These are phyloP conservation scores for Andrographis paniculata DNA, from an alignment of 305 asterid genomes.

Conservation along the genomic window DNA sequence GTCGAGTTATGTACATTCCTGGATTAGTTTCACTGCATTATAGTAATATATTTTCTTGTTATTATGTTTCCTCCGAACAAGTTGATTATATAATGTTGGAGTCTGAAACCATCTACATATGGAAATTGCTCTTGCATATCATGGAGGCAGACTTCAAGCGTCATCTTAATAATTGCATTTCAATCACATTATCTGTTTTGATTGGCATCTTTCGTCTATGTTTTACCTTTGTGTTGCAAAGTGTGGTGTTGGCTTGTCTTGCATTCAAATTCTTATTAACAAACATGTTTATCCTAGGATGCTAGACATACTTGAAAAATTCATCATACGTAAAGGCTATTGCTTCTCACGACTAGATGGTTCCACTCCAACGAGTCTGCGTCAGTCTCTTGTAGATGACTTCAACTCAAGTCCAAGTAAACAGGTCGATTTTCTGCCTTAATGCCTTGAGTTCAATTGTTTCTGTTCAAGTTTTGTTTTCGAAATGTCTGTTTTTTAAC, in stretches of 20 bases:
- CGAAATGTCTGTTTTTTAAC: not conserved
- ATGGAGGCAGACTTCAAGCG: slow-evolving; percentile 1
- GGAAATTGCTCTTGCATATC: not conserved
- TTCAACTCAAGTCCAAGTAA: slow-evolving; percentile 96
- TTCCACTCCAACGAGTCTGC: slow-evolving; percentile 74
- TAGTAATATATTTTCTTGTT: not conserved
- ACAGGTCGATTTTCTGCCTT: slow-evolving; percentile 42
- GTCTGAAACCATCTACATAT: not conserved
- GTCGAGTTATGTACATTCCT: not conserved
- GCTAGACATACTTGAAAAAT: slow-evolving; percentile 95
- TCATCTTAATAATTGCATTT: not conserved
- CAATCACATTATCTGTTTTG: not conserved
- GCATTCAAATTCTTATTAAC: slow-evolving; percentile 6
- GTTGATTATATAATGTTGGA: slow-evolving; percentile 2
- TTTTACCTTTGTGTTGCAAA: slow-evolving; percentile 4
- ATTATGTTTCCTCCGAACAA: not conserved
- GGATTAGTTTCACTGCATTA: slow-evolving; percentile 1
- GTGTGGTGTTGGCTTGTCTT: not conserved
- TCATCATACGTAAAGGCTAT: slow-evolving; percentile 85
- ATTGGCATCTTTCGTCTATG: not conserved
- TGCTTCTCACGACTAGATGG: slow-evolving; percentile 90
- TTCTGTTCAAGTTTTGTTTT: not conserved
- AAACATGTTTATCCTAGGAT: slow-evolving; percentile 40
- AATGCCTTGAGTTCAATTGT: not conserved
- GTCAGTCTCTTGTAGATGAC: slow-evolving; percentile 88